These are phyloP conservation scores for Dendryphion nanum DNA, from an alignment of 2,329 filamentous ascomycete genomes.

Conservation along the genomic window DNA sequence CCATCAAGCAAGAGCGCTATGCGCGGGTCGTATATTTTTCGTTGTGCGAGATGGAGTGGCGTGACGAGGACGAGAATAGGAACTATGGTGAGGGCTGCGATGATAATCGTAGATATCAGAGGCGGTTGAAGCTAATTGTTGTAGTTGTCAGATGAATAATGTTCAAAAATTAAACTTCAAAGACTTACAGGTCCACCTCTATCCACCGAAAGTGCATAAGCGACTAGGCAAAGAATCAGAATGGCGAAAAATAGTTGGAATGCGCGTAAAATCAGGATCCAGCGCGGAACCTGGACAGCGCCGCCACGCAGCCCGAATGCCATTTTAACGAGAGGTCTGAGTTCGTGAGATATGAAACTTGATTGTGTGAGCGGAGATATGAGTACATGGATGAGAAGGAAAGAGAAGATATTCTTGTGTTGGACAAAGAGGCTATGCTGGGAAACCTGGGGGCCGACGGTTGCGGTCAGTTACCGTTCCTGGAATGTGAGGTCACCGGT, in stretches of 20 bases:
- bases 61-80: slow-evolving; percentile 16
- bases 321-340: too few species aligned
- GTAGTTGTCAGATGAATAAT: background rate
- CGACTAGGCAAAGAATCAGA: slow-evolving; percentile 23
- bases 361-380: too few species aligned
- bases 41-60: slow-evolving; percentile 15
- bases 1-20: slow-evolving; percentile 15
- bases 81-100: slow-evolving; percentile 15
- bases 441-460: too few species aligned
- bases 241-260: slow-evolving; percentile 29
- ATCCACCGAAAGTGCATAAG: slow-evolving; percentile 19
- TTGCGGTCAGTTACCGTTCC: too few species aligned
- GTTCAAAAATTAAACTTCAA: background rate
- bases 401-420: too few species aligned
- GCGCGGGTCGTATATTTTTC: slow-evolving; percentile 16
- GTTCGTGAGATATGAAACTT: too few species aligned
- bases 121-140: slow-evolving; percentile 17
- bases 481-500: too few species aligned
- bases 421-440: too few species aligned
- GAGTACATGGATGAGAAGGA: too few species aligned
- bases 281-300: slow-evolving; percentile 13
- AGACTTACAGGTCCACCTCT: slow-evolving; percentile 14
- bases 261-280: slow-evolving; percentile 22
- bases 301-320: slow-evolving; percentile 9
- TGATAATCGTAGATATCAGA: slow-evolving; percentile 17